Percentiles rank a stretch among this genome's conserved stretches.
Evolutionary conservation across 371 early-diverging fungal genomes (phyloP).

Genomic region (Mortierella polycephala): DNA sequence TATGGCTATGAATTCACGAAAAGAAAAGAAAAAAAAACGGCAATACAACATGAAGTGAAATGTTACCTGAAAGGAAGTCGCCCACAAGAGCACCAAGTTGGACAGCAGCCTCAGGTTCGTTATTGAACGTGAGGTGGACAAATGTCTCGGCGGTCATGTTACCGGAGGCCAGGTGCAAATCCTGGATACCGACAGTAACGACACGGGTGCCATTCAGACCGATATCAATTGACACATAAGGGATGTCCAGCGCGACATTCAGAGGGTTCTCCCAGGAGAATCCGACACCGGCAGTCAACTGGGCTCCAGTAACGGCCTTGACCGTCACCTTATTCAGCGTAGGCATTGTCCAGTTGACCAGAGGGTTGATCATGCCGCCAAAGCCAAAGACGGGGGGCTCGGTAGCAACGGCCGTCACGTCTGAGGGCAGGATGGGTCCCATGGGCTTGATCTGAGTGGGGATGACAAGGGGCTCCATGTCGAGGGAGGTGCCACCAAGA

Average conservation of each 20-base stretch:
- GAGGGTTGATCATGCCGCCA: conserved; percentile 30
- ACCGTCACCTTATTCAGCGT: conserved; percentile 32
- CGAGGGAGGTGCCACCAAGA: conserved; percentile 17
- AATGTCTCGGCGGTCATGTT: conserved; percentile 34
- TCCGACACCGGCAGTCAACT: conserved; percentile 40
- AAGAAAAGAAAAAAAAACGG: not conserved
- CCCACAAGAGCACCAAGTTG: conserved; percentile 35
- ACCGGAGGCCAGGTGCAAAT: conserved; percentile 30
- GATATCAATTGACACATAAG: conserved; percentile 32
- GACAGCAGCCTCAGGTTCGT: conserved; percentile 30
- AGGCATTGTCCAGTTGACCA: conserved; percentile 30
- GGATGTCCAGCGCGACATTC: conserved; percentile 41
- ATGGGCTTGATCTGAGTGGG: conserved; percentile 31
- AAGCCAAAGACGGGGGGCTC: conserved; percentile 40
- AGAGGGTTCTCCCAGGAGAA: conserved; percentile 49
- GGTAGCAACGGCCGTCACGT: conserved; percentile 6
- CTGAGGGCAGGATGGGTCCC: conserved; percentile 15
- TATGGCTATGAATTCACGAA: not conserved
- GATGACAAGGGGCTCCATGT: conserved; percentile 23
- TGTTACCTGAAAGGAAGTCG: conserved; percentile 41
- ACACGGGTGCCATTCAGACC: conserved; percentile 43
- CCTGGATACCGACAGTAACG: conserved; percentile 27
- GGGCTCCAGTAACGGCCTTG: conserved; percentile 38
- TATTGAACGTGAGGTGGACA: conserved; percentile 46
- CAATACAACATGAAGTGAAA: not conserved